A percentile compares a stretch with the other conserved stretches of the same genome.
Evolutionary conservation across 129 eudicot genomes (phyloP).

Genomic region (Artemisia argyi): DNA sequence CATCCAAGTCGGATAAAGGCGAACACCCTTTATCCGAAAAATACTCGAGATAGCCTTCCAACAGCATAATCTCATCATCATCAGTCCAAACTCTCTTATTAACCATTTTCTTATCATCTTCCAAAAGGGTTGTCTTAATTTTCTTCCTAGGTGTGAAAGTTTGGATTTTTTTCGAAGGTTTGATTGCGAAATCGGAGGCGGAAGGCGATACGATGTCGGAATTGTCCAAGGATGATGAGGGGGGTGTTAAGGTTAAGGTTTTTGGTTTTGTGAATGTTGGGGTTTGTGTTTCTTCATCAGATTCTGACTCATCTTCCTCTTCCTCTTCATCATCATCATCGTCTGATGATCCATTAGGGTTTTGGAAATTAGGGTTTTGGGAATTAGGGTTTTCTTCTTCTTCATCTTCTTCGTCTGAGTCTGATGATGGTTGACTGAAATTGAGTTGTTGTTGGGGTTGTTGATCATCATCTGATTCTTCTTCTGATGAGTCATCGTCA

Average conservation of each 20-base stretch:
- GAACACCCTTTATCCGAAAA: conserved; percentile 34
- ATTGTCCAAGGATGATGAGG: conserved; percentile 24
- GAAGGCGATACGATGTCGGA: conserved; percentile 28
- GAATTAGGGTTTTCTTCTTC: conserved; percentile 4
- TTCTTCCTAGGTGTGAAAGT: conserved; percentile 12
- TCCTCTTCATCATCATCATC: background rate
- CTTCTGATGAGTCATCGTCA: too few species aligned
- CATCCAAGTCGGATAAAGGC: conserved; percentile 45
- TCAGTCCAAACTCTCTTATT: conserved; percentile 45
- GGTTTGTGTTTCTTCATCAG: conserved; percentile 14
- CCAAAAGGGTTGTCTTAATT: background rate
- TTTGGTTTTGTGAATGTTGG: conserved; percentile 11
- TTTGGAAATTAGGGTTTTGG: conserved; percentile 19
- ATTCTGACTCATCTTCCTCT: conserved; percentile 22
- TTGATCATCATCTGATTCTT: conserved; percentile 28
- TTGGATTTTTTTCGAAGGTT: conserved; percentile 30
- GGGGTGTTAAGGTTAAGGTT: conserved; percentile 11
- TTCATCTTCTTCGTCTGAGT: background rate
- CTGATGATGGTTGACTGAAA: background rate
- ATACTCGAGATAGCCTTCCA: conserved; percentile 51
- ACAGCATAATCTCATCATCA: conserved; percentile 42
- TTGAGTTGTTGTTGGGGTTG: conserved; percentile 22
- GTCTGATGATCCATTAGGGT: conserved; percentile 13
- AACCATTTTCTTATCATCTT: conserved; percentile 34
- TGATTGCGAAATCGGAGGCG: conserved; percentile 31